phyloP scores from a whole-genome alignment of 768 basidiomycete species.

The Arthromyces matolae region DNA sequence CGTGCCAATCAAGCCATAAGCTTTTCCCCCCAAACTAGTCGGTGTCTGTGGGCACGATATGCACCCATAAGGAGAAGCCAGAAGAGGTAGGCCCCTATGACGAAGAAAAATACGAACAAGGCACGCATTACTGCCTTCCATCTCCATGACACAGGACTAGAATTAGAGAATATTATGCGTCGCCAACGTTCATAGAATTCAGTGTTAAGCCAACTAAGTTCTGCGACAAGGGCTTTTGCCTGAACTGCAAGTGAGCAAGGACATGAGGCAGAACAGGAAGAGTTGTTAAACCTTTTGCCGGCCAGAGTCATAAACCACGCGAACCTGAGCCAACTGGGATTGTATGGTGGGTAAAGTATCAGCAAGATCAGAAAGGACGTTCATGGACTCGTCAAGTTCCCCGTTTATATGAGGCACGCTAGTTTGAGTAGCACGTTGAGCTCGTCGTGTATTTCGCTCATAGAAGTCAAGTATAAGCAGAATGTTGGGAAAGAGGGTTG shows the following conservation, averaged over 20 bases:
- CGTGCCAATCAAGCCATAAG: conserved; percentile 53
- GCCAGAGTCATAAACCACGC: conserved; percentile 68
- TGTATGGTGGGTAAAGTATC: conserved; percentile 59
- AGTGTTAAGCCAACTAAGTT: conserved; percentile 74
- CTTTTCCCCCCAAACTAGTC: conserved; percentile 77
- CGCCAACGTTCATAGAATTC: conserved; percentile 77
- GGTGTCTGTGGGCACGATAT: conserved; percentile 68
- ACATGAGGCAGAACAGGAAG: conserved; percentile 1
- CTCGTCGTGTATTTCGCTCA: conserved; percentile 59
- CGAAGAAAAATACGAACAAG: conserved; percentile 53
- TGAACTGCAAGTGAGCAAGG: conserved; percentile 22
- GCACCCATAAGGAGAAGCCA: conserved; percentile 64
- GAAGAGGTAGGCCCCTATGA: conserved; percentile 55
- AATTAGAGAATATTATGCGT: conserved; percentile 66
- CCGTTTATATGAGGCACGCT: conserved; percentile 61
- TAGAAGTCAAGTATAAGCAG: conserved; percentile 1
- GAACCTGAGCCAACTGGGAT: conserved; percentile 58
- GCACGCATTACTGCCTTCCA: conserved; percentile 65
- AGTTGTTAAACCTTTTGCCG: conserved; percentile 50
- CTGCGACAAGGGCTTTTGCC: conserved; percentile 63
- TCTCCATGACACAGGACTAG: conserved; percentile 66
- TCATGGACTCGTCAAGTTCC: conserved; percentile 59
- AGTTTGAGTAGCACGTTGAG: conserved; percentile 51
- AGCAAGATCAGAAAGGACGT: conserved; percentile 54
- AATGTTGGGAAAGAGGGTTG: not conserved